Conservation (phyloP, 305 asterid genomes). For the Fraxinus baroniana region DNA sequence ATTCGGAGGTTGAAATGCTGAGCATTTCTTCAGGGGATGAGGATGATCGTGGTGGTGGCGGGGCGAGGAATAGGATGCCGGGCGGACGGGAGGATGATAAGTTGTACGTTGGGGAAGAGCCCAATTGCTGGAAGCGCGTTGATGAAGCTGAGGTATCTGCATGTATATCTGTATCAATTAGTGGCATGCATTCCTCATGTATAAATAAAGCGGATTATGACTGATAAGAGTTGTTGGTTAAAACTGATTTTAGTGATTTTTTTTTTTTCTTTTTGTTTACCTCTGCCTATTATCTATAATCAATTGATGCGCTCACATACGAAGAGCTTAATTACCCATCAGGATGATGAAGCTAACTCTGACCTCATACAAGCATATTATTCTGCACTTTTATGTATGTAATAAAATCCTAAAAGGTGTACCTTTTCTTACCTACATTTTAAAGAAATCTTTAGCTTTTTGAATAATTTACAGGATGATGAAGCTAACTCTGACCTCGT, state of each 20-base stretch:
- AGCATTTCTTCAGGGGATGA: slow-evolving; percentile 98
- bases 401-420: not conserved
- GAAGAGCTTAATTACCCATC: not conserved
- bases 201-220: slow-evolving; percentile 21
- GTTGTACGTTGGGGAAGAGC: slow-evolving; percentile 91
- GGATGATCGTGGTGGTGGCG: slow-evolving; percentile 68
- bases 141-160: slow-evolving; percentile 79
- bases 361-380: not conserved
- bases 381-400: not conserved
- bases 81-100: slow-evolving; percentile 62
- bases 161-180: not conserved
- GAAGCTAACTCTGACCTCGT: too few species aligned
- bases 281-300: not conserved
- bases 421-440: not conserved
- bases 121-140: slow-evolving; percentile 87
- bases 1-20: slow-evolving; percentile 94
- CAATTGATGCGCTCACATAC: not conserved
- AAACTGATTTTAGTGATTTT: slow-evolving; percentile 1
- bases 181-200: slow-evolving; percentile 13
- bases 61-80: slow-evolving; percentile 44
- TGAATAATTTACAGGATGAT: not conserved
- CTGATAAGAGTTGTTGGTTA: slow-evolving; percentile 11
- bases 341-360: not conserved
- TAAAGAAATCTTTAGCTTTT: not conserved
- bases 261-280: not conserved